phyloP scores from a whole-genome alignment of 169 alveolate genomes.

The Plasmodium fragile region DNA sequence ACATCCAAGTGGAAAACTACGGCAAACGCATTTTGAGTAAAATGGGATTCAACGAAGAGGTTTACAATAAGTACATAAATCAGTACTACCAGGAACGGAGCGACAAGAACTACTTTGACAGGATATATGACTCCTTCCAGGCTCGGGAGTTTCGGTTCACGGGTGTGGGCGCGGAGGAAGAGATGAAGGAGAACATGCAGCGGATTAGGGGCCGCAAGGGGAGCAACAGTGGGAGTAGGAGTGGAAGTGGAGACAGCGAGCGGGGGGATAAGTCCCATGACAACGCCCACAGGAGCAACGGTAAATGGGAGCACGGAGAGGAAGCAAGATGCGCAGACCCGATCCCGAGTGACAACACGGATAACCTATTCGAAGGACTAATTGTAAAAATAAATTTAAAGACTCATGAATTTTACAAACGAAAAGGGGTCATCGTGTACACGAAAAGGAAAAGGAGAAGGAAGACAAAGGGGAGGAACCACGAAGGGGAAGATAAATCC shows the following conservation, averaged over 20 bases:
- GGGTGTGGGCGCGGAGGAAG: slow-evolving; percentile 75
- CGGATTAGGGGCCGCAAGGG: background rate
- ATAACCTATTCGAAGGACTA: slow-evolving; percentile 47
- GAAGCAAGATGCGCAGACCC: background rate
- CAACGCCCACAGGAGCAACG: background rate
- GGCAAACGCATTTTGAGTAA: slow-evolving; percentile 31
- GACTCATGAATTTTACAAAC: slow-evolving; percentile 45
- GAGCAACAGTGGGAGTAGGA: background rate
- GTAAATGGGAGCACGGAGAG: background rate
- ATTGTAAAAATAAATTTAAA: slow-evolving; percentile 65
- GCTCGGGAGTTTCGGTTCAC: slow-evolving; percentile 57
- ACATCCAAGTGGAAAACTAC: slow-evolving; percentile 39
- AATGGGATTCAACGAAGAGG: slow-evolving; percentile 70
- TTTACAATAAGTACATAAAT: slow-evolving; percentile 53
- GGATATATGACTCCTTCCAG: slow-evolving; percentile 25
- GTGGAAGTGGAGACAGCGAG: background rate
- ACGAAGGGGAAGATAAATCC: background rate
- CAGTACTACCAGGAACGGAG: slow-evolving; percentile 47
- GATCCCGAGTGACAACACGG: background rate
- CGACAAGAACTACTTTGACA: slow-evolving; percentile 54
- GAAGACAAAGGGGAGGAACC: background rate
- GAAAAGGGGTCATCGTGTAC: slow-evolving; percentile 7
- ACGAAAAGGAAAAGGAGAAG: background rate
- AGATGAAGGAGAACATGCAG: slow-evolving; percentile 61
- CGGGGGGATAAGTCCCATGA: background rate